Evolutionary conservation across 441 rosid species (phyloP), one percentile per base, ranked within the genome.

Genomic region (Aleurites moluccanus): DNA sequence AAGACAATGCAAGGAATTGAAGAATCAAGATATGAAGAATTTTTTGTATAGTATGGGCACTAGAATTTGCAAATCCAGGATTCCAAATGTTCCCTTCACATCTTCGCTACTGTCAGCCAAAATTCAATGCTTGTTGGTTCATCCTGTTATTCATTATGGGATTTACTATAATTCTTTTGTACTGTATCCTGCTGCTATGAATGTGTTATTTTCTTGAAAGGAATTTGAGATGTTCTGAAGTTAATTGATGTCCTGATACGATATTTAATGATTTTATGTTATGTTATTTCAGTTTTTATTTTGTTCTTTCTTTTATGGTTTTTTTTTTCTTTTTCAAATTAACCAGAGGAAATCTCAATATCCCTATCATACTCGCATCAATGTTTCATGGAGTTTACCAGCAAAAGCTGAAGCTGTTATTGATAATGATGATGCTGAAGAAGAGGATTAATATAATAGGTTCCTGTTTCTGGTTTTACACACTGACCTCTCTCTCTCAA

Each of bases 401-500:
- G n/a, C n/a, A n/a, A n/a, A n/a, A 6, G 53, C 64, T 60, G 76
- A 65, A 77, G 70, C 59, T 56, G 66, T 44, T 45, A 9, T 7
- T 73, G 71, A 60, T 35, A 70, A 72, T 14, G 80, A 61, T 0
- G 84, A 75, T 1, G 80, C 67, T 1, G 84, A 73, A 2, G 83
- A 72, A 25, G 80, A 56, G 38, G 80, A 66, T 38, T 80, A 50
- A 60, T 74, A 52, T 3, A 70, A 42, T 67, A 83, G 30, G 69
- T 61, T 79, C 66, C 77, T 75, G 78, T 64, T 53, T 8, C 73
- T 78, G 86, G 80, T 63, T 88, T 84, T 77, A 81, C 77, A n/a
- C 89, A 89, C 23, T 87, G 89, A 44, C 89, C 88, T 70, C 57
- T 85, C 61, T 83, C 89, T 72, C 89, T 88, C 82, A 85, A 86